A percentile compares a stretch with the other conserved stretches of the same genome.
These are phyloP conservation scores for Geranium brycei DNA, from an alignment of 345 rosid species.

Conservation along the genomic window DNA sequence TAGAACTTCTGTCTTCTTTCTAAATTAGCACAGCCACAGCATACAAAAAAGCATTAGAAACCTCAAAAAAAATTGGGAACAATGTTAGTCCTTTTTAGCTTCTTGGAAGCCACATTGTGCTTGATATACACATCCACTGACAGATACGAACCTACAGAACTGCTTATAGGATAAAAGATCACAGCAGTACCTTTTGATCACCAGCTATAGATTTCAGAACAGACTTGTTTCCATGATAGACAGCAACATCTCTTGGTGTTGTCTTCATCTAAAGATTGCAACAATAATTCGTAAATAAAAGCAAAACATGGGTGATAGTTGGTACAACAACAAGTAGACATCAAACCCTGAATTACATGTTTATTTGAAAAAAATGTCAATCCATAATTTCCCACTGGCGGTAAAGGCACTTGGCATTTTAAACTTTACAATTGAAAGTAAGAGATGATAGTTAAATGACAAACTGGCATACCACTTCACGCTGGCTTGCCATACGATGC, in stretches of 20 bases:
- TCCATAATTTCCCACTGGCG: too few species aligned
- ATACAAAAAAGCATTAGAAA: slow-evolving; percentile 6
- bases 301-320: too few species aligned
- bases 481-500: slow-evolving; percentile 57
- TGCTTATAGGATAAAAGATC: neutral
- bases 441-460: too few species aligned
- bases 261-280: slow-evolving; percentile 20
- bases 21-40: slow-evolving; percentile 7
- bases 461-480: slow-evolving; percentile 38
- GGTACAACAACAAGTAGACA: too few species aligned
- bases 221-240: slow-evolving; percentile 34
- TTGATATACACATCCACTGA: too few species aligned
- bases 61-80: neutral
- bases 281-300: too few species aligned
- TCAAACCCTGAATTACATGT: too few species aligned
- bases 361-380: too few species aligned
- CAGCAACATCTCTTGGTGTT: slow-evolving; percentile 29
- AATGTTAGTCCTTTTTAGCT: neutral
- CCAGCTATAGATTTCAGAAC: slow-evolving; percentile 24
- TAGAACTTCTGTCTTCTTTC: slow-evolving; percentile 46
- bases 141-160: too few species aligned
- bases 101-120: too few species aligned
- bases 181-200: slow-evolving; percentile 41
- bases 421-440: too few species aligned
- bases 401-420: too few species aligned